phyloP scores from a whole-genome alignment of 2,329 filamentous ascomycete genomes.

The Phialophora chinensis region DNA sequence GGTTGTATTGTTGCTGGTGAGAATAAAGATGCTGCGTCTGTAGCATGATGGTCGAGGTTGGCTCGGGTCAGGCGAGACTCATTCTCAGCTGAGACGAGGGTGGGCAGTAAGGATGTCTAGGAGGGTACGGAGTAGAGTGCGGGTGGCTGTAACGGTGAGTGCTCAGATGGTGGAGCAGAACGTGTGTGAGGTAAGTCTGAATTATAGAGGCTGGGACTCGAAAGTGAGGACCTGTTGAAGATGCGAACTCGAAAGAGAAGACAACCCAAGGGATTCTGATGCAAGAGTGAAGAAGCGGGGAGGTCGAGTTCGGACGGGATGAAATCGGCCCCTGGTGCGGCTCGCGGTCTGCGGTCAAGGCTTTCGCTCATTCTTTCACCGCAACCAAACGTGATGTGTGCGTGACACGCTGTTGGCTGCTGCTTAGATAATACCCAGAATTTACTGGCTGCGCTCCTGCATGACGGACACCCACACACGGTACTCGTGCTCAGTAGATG shows the following conservation, averaged over 20 bases:
- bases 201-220: conserved; percentile 23
- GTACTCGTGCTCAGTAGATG: background rate
- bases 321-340: conserved; percentile 17
- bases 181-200: conserved; percentile 12
- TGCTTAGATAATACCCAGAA: background rate
- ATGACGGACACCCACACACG: too few species aligned
- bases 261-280: conserved; percentile 20
- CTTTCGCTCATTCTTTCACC: background rate
- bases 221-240: conserved; percentile 7
- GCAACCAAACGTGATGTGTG: background rate
- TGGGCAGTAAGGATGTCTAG: conserved; percentile 12
- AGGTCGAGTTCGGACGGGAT: conserved; percentile 14
- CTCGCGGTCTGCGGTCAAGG: background rate
- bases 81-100: conserved; percentile 29
- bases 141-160: conserved; percentile 6
- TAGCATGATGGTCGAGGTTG: conserved; percentile 42
- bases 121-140: background rate
- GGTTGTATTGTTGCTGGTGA: conserved; percentile 62
- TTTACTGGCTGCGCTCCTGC: background rate
- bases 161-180: conserved; percentile 13
- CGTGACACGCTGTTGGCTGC: background rate
- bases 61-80: conserved; percentile 28
- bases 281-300: conserved; percentile 14
- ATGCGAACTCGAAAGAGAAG: conserved; percentile 8
- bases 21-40: conserved; percentile 67